Evolutionary conservation across 495 filamentous ascomycete species (phyloP), one percentile per base, ranked within the genome.

Genomic region (Penicillium crystallinum): DNA sequence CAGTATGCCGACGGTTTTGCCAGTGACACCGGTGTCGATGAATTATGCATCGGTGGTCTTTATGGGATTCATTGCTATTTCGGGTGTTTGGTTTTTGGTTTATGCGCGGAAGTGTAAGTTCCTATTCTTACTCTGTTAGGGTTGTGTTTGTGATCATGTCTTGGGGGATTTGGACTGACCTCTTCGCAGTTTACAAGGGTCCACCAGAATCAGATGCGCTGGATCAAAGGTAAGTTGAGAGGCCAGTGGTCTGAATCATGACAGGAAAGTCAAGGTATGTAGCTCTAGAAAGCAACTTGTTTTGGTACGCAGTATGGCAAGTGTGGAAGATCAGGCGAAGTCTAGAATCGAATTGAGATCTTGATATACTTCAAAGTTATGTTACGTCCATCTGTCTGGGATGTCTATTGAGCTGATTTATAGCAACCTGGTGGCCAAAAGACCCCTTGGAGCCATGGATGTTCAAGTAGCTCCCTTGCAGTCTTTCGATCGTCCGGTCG

Each of bases 1-100:
- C 61, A 77, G 75, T 58, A 79, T 80, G 77, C 78, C 78, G 0
- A 72, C 70, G 6, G 60, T 58, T 30, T 54, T 74, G 53, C 78
- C 80, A 1, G 76, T 83, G 19, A 75, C 74, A 8, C 14, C 63
- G 0, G 53, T 59, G 0, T 72, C 63, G 31, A 82, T 82, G 74
- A 83, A 86, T 64, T 86, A 85, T 65, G 83, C 83, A 7, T 74
- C 71, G 0, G 81, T 83, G 1, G 82, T 85, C 6, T 85, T 87
- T 63, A 71, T 79, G n/a, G 80, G 78, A 4, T 77, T 78, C 40
- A 61, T 70, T 65, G 60, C 57, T 22, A 66, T 79, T 38, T 60
- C 67, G 4, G 71, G 55, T 0, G 45, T 63, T 14, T 79, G 77
- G 77, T 79, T 73, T 62, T 36, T 55, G 1, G 55, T 74, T 34